These are phyloP conservation scores for Apophysomyces elegans DNA, from an alignment of 371 early-diverging fungal species.

Conservation along the genomic window DNA sequence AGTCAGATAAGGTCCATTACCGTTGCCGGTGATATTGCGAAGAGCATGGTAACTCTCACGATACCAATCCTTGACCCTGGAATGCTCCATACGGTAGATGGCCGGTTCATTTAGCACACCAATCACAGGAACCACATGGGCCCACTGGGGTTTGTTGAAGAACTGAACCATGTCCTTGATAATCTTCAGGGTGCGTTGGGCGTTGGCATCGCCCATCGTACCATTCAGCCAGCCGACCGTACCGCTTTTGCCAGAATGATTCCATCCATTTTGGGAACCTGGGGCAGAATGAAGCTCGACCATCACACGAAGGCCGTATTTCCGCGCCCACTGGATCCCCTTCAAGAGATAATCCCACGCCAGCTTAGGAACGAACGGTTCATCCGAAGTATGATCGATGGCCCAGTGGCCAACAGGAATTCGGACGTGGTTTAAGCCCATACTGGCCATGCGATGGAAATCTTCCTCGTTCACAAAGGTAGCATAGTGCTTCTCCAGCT, in stretches of 20 bases:
- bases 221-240: slow-evolving; percentile 56
- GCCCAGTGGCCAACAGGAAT: slow-evolving; percentile 84
- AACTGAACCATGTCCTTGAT: slow-evolving; percentile 40
- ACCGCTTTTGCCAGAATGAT: slow-evolving; percentile 65
- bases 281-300: slow-evolving; percentile 80
- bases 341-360: slow-evolving; percentile 59
- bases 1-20: slow-evolving; percentile 39
- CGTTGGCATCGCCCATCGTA: slow-evolving; percentile 38
- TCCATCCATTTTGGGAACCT: slow-evolving; percentile 82
- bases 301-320: slow-evolving; percentile 72
- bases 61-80: slow-evolving; percentile 41
- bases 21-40: slow-evolving; percentile 33
- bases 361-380: slow-evolving; percentile 66
- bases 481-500: slow-evolving; percentile 63
- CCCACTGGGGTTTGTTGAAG: slow-evolving; percentile 53
- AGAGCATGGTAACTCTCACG: slow-evolving; percentile 34
- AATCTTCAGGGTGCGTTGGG: slow-evolving; percentile 36
- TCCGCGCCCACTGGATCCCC: slow-evolving; percentile 70
- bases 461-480: slow-evolving; percentile 75
- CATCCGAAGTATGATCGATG: slow-evolving; percentile 36
- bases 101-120: slow-evolving; percentile 59
- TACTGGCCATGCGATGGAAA: slow-evolving; percentile 61
- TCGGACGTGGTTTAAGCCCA: slow-evolving; percentile 76
- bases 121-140: slow-evolving; percentile 56
- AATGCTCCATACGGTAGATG: slow-evolving; percentile 25